Percentiles rank a stretch among this genome's conserved stretches.
These are phyloP conservation scores for Yamadazyma conglobata DNA, from an alignment of 1,139 yeast species.

Conservation along the genomic window DNA sequence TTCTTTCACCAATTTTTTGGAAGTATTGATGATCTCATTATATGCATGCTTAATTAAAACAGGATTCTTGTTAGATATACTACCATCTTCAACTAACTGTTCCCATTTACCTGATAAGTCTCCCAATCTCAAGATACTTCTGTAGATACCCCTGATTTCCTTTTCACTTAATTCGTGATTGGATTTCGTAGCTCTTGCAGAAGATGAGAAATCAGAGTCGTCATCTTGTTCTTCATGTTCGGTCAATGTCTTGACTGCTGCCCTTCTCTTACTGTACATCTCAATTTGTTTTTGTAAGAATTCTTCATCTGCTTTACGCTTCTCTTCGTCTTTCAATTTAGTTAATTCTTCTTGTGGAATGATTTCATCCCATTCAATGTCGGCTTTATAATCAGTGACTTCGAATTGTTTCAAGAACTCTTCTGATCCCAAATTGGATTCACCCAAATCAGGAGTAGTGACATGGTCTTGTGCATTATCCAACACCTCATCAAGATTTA, in stretches of 20 bases:
- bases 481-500: constrained; percentile 92
- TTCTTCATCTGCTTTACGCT: constrained; percentile 78
- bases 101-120: constrained; percentile 82
- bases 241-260: constrained; percentile 60
- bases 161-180: constrained; percentile 71
- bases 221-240: constrained; percentile 31
- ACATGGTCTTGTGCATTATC: constrained; percentile 97
- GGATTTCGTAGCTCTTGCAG: constrained; percentile 25
- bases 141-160: constrained; percentile 83
- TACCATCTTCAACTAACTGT: constrained; percentile 84
- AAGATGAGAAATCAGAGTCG: constrained; percentile 14
- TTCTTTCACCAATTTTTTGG: constrained; percentile 59
- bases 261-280: constrained; percentile 77
- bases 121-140: constrained; percentile 79
- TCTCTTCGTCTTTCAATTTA: constrained; percentile 87
- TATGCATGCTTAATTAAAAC: constrained; percentile 77
- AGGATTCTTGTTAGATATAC: constrained; percentile 80
- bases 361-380: constrained; percentile 98
- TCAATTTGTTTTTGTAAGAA: constrained; percentile 87
- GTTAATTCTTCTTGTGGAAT: constrained; percentile 93
- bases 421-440: constrained; percentile 95
- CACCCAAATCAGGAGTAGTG: constrained; percentile 95
- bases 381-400: constrained; percentile 97
- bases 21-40: constrained; percentile 60
- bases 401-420: constrained; percentile 96